These are phyloP conservation scores for Teunomyces aglyptinius DNA, from an alignment of 805 yeast species.

Conservation along the genomic window DNA sequence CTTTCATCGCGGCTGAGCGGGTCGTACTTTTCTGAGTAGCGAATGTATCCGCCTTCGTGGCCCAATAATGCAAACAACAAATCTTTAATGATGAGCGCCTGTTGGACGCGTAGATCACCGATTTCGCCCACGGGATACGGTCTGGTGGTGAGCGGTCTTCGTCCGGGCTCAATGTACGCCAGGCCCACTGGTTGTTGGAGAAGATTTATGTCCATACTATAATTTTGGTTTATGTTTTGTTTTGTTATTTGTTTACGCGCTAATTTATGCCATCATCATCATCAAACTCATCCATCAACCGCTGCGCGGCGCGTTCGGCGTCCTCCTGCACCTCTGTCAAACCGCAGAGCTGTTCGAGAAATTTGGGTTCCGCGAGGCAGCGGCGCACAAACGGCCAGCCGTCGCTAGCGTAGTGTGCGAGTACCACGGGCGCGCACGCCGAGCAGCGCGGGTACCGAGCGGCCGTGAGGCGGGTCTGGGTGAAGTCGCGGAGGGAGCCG, in stretches of 20 bases:
- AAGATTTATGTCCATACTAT: not conserved
- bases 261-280: constrained; percentile 24
- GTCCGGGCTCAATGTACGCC: not conserved
- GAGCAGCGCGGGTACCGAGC: constrained; percentile 79
- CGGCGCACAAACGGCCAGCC: constrained; percentile 82
- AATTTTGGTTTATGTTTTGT: not conserved
- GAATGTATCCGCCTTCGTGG: constrained; percentile 72
- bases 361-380: constrained; percentile 65
- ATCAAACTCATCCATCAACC: constrained; percentile 29
- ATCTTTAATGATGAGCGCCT: constrained; percentile 70
- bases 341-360: constrained; percentile 79
- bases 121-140: constrained; percentile 48
- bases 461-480: constrained; percentile 62
- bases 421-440: constrained; percentile 71
- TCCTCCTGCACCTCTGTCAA: constrained; percentile 66
- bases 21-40: constrained; percentile 62
- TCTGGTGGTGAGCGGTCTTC: constrained; percentile 22
- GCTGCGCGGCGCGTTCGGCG: constrained; percentile 54
- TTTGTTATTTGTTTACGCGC: not conserved
- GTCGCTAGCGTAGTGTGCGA: constrained; percentile 45
- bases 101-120: constrained; percentile 58
- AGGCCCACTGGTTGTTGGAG: not conserved
- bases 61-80: constrained; percentile 66
- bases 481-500: constrained; percentile 73
- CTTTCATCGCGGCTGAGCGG: constrained; percentile 39